These are phyloP conservation scores for Globisporangium emineosum DNA, from an alignment of 352 stramenopile genomes.

Conservation along the genomic window DNA sequence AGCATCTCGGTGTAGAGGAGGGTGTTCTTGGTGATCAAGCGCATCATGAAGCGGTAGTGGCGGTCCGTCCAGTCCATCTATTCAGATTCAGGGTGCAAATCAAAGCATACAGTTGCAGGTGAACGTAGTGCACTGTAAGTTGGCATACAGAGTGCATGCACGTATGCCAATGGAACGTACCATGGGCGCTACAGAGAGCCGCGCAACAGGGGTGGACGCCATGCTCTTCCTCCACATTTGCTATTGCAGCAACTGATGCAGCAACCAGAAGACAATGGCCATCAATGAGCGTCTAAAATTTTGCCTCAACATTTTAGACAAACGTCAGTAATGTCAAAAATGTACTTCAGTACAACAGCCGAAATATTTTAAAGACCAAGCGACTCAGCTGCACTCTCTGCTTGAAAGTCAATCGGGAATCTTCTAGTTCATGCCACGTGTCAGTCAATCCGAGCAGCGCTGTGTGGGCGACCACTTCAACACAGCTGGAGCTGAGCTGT, in stretches of 20 bases:
- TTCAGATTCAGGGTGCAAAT: neutral
- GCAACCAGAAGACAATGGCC: neutral
- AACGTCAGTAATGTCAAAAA: neutral
- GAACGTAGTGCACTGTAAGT: neutral
- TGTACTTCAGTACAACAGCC: neutral
- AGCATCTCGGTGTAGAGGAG: slow-evolving; percentile 99
- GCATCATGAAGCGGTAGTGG: slow-evolving; percentile 93
- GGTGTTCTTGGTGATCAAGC: slow-evolving; percentile 91
- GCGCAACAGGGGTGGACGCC: slow-evolving; percentile 11
- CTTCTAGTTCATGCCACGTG: neutral
- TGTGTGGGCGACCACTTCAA: neutral
- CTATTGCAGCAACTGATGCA: neutral
- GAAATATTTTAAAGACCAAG: neutral
- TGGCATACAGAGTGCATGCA: neutral
- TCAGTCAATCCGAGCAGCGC: neutral
- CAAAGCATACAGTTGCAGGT: neutral
- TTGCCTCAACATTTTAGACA: neutral
- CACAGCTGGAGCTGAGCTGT: neutral
- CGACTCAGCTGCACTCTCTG: neutral
- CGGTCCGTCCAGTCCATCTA: slow-evolving; percentile 98
- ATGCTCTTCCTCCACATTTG: slow-evolving; percentile 14
- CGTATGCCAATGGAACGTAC: neutral
- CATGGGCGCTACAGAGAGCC: slow-evolving; percentile 20
- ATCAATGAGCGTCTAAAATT: neutral
- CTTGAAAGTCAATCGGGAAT: neutral